Conservation (phyloP, 768 basidiomycete species). For the Russula emetica region DNA sequence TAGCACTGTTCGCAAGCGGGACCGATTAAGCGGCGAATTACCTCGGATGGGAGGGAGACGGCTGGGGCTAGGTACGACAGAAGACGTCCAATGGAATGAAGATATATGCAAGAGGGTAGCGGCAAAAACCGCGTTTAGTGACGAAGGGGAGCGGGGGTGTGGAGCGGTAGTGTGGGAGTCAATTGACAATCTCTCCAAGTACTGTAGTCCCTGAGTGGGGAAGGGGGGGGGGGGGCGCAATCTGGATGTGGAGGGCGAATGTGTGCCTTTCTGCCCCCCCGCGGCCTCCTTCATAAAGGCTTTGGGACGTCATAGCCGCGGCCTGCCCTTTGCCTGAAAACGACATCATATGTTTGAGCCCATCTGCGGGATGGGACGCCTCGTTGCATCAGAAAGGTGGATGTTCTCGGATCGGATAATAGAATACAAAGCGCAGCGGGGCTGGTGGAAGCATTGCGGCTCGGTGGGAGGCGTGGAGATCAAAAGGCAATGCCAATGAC, state of each 20-base stretch:
- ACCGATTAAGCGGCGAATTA: background rate
- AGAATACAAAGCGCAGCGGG: background rate
- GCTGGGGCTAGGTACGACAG: conserved; percentile 8
- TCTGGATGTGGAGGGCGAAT: conserved; percentile 11
- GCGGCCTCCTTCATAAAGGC: conserved; percentile 21
- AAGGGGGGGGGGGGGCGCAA: conserved; percentile 1
- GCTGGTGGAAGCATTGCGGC: background rate
- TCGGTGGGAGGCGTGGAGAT: conserved; percentile 1
- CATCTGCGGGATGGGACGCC: background rate
- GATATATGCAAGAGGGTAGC: background rate
- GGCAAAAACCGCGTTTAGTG: background rate
- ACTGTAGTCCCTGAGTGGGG: background rate
- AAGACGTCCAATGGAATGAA: conserved; percentile 11
- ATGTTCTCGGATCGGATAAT: conserved; percentile 2
- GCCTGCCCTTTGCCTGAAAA: conserved; percentile 24
- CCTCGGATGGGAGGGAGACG: background rate
- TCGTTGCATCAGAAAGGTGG: conserved; percentile 15
- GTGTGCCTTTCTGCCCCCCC: background rate
- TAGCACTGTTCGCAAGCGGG: conserved; percentile 7
- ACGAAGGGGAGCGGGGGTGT: background rate
- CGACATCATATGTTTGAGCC: conserved; percentile 19
- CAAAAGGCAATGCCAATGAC: conserved; percentile 6
- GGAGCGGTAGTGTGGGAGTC: conserved; percentile 1
- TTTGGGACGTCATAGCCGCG: conserved; percentile 22
- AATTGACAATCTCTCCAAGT: conserved; percentile 2